These are phyloP conservation scores for Candida coquimbonensis DNA, from an alignment of 805 yeast species.

Conservation along the genomic window DNA sequence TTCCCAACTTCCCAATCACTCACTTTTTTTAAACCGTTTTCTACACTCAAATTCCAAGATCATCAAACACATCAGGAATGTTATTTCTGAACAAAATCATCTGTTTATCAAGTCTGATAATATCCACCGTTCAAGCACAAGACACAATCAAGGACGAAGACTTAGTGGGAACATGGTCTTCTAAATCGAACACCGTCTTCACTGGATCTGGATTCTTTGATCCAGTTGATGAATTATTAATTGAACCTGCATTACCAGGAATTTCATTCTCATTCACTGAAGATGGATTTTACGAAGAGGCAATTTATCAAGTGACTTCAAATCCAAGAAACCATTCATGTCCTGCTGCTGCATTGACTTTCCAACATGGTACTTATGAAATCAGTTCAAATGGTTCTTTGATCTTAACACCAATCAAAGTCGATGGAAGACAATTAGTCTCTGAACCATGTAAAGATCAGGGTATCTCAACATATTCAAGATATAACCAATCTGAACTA, in stretches of 20 bases:
- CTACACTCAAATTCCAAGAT: no score
- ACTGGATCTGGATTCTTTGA: conserved; percentile 97
- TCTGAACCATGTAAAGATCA: conserved; percentile 77
- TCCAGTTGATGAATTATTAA: conserved; percentile 89
- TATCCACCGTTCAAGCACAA: neutral
- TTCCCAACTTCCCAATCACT: no score
- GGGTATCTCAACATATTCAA: conserved; percentile 54
- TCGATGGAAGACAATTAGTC: conserved; percentile 88
- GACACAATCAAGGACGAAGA: conserved; percentile 4
- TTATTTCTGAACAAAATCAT: neutral
- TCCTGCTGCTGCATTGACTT: conserved; percentile 74
- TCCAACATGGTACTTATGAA: conserved; percentile 83
- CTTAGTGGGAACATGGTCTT: conserved; percentile 84
- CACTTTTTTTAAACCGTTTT: no score
- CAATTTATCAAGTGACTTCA: conserved; percentile 70
- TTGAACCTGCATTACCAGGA: conserved; percentile 96
- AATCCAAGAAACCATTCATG: conserved; percentile 73
- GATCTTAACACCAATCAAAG: conserved; percentile 62
- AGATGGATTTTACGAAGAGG: conserved; percentile 90
- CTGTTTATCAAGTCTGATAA: neutral
- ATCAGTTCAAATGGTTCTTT: conserved; percentile 60
- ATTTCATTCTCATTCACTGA: conserved; percentile 86
- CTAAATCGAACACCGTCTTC: conserved; percentile 88
- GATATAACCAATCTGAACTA: conserved; percentile 63
- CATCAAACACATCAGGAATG: neutral